phyloP scores from a whole-genome alignment of 495 filamentous ascomycete genomes.

The Penicillium paxilli region DNA sequence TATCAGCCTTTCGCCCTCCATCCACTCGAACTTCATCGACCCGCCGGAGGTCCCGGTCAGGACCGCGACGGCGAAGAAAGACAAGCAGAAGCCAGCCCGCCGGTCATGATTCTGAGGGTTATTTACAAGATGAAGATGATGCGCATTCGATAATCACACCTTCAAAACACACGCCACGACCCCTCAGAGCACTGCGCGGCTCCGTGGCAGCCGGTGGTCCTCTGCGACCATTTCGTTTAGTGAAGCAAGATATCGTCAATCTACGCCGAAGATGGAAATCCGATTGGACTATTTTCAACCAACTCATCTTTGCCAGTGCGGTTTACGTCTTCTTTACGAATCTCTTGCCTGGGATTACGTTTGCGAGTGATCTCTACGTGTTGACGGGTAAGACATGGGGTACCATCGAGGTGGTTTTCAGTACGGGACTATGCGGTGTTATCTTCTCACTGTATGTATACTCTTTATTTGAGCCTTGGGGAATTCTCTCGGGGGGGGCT shows the following conservation, averaged over 20 bases:
- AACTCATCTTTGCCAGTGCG: constrained; percentile 67
- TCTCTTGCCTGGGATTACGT: constrained; percentile 71
- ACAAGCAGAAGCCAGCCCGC: constrained; percentile 6
- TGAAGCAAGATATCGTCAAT: constrained; percentile 60
- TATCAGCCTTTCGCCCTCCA: constrained; percentile 39
- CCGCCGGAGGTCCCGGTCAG: constrained; percentile 23
- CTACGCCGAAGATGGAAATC: constrained; percentile 57
- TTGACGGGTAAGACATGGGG: constrained; percentile 68
- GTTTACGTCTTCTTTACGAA: constrained; percentile 79
- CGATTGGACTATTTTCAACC: constrained; percentile 71
- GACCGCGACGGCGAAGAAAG: constrained; percentile 20
- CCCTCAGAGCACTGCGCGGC: constrained; percentile 32
- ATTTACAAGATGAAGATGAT: constrained; percentile 31
- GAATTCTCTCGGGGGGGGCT: too few species aligned
- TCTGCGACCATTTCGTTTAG: constrained; percentile 60
- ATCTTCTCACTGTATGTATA: constrained; percentile 65
- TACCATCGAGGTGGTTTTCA: constrained; percentile 71
- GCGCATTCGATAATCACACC: constrained; percentile 42
- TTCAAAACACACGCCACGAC: constrained; percentile 43
- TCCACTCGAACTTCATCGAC: constrained; percentile 30
- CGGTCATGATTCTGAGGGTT: constrained; percentile 13
- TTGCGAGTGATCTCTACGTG: constrained; percentile 68
- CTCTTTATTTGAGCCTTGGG: neutral
- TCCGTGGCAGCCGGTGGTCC: constrained; percentile 40
- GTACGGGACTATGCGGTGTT: constrained; percentile 66